Evolutionary conservation across 2,329 filamentous ascomycete genomes (phyloP), one percentile per base, ranked within the genome.

Genomic region (Aspergillus flavus): DNA sequence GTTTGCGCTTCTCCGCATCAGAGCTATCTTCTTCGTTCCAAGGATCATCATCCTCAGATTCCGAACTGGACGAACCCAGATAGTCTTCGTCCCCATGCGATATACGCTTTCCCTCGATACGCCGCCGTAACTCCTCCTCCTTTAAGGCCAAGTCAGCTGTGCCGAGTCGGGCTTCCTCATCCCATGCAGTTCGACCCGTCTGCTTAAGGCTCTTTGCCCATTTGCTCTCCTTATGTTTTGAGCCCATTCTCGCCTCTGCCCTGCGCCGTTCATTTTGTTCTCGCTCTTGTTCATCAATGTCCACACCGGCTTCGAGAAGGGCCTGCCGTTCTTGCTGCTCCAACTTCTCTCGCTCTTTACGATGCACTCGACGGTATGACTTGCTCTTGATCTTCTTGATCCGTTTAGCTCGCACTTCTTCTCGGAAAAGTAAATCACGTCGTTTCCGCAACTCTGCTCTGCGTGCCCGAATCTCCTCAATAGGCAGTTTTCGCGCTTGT

Each of bases 361-460:
- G 89, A 78, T 98, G 94, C 16, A 98, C 90, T 52, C 94, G 90
- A 61, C 94, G 91, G 76, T 96, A 99, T 0, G 93, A 87, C 78
- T 97, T 99, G 76, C 92, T 96, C 84, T 99, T 99, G 81, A 99
- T 99, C 83, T 98, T 98, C 82, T 97, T 97, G 80, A 99, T 93
- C 28, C 95, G 90, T 80, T 94, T 96, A 9, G 93, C 87, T 61
- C 93, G 90, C 50, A 93, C 89, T 73, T 96, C 91, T 79, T 98
- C 94, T 12, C 94, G 87, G 71, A 96, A 97, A 68, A 94, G 85
- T 9, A 97, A 81, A 72, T 98, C 94, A 69, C 95, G 86, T 66
- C 92, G 89, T 76, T 89, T 89, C 14, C 95, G 89, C 61, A 94
- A 85, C 73, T 94, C 88, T 55, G 89, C 88, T 61, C 89, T 85